Base-by-base conservation (phyloP, 805 yeast species). In the Scheffersomyces coipomensis region DNA sequence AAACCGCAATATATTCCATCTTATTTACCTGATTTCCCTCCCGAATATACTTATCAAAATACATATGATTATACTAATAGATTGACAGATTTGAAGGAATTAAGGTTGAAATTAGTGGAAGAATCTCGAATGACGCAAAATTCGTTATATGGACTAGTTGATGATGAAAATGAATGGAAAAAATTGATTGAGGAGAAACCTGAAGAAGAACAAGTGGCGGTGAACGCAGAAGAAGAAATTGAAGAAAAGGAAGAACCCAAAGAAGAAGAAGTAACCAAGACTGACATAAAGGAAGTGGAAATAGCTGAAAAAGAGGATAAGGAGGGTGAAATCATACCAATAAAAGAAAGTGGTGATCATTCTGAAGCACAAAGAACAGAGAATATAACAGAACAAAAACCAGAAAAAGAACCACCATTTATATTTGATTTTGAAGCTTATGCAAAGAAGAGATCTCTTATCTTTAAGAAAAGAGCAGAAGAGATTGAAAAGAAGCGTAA, bases 1-100 rank as follows among this genome's bases (percentile, higher is more conserved):
- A 47, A 49, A 21, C 70, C 73, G 1, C 55, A 58, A 4, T 78
- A 78, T 43, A 73, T 87, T 6, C 95, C 95, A 0, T 55, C 65
- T 5, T 89, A 89, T 82, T 65, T 91, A 49, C 99, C 99, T 0
- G 79, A 80, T 10, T 71, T 91, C 21, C 99, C 99, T 1, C 96
- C 98, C 0, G 96, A 88, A 52, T 95, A 90, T 60, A 91, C 98
- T 0, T 91, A 85, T 57, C 81, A 79, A 59, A 76, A 81, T 40
- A 85, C 96, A 0, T 85, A 96, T 0, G 73, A 74, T 46, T 89
- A 69, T 56, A 73, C 81, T 40, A 68, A 78, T 18, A 70, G 82
- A 16, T 62, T 81, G 12, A 76, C 81, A 1, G 91, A 88, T 52
- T 87, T 90, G 44, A 78, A 83, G 46, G 68, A 76, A 41, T 72